Evolutionary conservation across 768 basidiomycete genomes (phyloP).

Genomic region (Psilocybe cyanescens): DNA sequence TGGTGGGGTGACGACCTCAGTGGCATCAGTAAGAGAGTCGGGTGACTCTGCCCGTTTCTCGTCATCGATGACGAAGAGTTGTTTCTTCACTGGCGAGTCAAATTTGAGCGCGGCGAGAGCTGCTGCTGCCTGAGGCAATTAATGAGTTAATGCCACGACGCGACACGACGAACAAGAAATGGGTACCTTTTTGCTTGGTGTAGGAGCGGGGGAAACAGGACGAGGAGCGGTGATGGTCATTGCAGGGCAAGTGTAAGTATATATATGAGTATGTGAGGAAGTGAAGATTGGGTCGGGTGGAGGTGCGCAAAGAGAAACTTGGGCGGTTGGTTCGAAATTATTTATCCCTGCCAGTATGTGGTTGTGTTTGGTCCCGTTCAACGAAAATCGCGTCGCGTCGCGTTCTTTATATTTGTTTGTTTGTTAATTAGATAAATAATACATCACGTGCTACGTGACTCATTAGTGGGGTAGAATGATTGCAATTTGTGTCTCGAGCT

Average conservation of each 20-base stretch:
- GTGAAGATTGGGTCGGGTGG: conserved; percentile 6
- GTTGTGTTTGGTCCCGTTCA: conserved; percentile 37
- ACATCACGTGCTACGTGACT: conserved; percentile 5
- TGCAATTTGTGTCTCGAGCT: neutral
- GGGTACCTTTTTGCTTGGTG: conserved; percentile 58
- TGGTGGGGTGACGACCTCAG: conserved; percentile 27
- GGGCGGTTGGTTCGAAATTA: conserved; percentile 19
- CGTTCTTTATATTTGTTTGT: conserved; percentile 20
- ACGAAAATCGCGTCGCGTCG: conserved; percentile 27
- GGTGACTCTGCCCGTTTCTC: conserved; percentile 39
- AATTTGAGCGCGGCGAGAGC: conserved; percentile 48
- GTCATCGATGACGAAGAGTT: conserved; percentile 37
- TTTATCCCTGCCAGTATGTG: conserved; percentile 33
- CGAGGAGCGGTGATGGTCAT: conserved; percentile 30
- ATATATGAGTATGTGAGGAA: conserved; percentile 11
- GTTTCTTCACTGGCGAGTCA: conserved; percentile 37
- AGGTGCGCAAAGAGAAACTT: conserved; percentile 14
- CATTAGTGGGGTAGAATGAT: neutral
- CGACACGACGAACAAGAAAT: neutral
- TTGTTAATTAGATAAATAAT: conserved; percentile 6
- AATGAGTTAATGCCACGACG: conserved; percentile 13
- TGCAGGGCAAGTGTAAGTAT: conserved; percentile 23
- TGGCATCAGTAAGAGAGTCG: conserved; percentile 33
- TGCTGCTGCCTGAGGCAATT: conserved; percentile 39
- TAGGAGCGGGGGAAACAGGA: conserved; percentile 36